Evolutionary conservation across 2,329 filamentous ascomycete genomes (phyloP).

Genomic region (Xylariaceae sp.): DNA sequence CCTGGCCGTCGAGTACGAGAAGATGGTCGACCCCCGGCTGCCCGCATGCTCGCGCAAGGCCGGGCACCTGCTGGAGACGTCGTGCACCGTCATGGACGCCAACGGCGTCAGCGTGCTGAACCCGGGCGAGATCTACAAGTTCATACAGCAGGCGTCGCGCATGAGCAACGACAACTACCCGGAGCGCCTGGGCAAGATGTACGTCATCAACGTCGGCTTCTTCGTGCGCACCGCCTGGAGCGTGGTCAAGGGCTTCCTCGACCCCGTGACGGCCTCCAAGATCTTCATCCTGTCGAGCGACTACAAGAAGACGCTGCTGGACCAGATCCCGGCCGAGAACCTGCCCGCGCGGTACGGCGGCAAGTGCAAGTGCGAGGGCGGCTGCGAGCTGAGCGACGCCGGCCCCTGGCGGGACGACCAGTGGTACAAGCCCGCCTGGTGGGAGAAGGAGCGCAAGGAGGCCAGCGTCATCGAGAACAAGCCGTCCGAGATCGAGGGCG

Average conservation of each 20-base stretch:
- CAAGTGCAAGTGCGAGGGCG: constrained; percentile 70
- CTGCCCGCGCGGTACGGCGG: constrained; percentile 83
- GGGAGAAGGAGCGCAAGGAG: constrained; percentile 42
- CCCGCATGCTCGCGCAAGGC: constrained; percentile 92
- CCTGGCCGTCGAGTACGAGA: constrained; percentile 96
- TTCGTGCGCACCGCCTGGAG: constrained; percentile 76
- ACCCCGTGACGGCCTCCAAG: constrained; percentile 94
- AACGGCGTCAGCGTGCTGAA: constrained; percentile 85
- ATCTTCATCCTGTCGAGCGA: constrained; percentile 79
- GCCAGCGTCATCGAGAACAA: constrained; percentile 22
- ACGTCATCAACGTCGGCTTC: constrained; percentile 97
- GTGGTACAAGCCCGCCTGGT: constrained; percentile 59
- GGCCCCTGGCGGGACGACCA: constrained; percentile 79
- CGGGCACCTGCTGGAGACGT: constrained; percentile 87
- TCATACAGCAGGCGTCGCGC: constrained; percentile 74
- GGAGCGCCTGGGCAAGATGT: constrained; percentile 90
- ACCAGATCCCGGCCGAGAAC: constrained; percentile 83
- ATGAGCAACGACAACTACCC: constrained; percentile 99
- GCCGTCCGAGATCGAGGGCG: constrained; percentile 21
- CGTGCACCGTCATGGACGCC: constrained; percentile 96
- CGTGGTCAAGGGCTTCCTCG: constrained; percentile 87
- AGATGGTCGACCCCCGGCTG: constrained; percentile 83
- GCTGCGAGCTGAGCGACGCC: constrained; percentile 79
- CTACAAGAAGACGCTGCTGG: constrained; percentile 78
- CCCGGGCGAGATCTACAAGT: constrained; percentile 77